Evolutionary conservation across 2,329 filamentous ascomycete species (phyloP), one percentile per base, ranked within the genome.

Genomic region (Paecilomyces fulvus): DNA sequence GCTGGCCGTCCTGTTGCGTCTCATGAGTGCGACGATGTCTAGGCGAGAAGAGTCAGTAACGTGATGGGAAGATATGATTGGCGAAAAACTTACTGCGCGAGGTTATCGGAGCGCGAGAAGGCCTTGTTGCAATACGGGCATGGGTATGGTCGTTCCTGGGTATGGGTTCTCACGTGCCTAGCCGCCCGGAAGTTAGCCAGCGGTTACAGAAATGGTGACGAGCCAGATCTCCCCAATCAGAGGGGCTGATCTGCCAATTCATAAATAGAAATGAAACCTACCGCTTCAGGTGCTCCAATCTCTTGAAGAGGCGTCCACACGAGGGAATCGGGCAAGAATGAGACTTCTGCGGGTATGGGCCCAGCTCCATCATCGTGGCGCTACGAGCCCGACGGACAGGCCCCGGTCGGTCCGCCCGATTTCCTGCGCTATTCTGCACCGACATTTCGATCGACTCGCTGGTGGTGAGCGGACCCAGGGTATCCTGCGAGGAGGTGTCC

Each of bases 241-340:
- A 62, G 57, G 49, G 55, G 46, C 52, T 58, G 53, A 67, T 68
- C 67, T 68, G 64, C 57, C 58, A 49, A 49, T 55, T 52, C 61
- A 61, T 64, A 66, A 67, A 65, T 67, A 63, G 59, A 59, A 54
- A 65, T 61, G 53, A 54, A 64, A 64, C 88, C 85, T 90, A 95
- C 90, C 92, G 87, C 83, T 99, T 99, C 70, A 99, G 85, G 79
- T 99, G 94, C 79, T 99, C 94, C 79, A 99, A 84, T 75, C 94
- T 87, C 86, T 99, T 99, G 83, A 99, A 99, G 60, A 96, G 83
- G 68, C 94, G 88, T 55, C 94, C 94, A 73, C 94, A 99, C 55
- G 92, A 95, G 28, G 94, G 94, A 68, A 99, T 99, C n/a, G 94
- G 94, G 79, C 94, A 99, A 1, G 92, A 97, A 76, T 99, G 94